Evolutionary conservation across 441 rosid genomes (phyloP), one percentile per base, ranked within the genome.

Genomic region (Oxalis stricta): DNA sequence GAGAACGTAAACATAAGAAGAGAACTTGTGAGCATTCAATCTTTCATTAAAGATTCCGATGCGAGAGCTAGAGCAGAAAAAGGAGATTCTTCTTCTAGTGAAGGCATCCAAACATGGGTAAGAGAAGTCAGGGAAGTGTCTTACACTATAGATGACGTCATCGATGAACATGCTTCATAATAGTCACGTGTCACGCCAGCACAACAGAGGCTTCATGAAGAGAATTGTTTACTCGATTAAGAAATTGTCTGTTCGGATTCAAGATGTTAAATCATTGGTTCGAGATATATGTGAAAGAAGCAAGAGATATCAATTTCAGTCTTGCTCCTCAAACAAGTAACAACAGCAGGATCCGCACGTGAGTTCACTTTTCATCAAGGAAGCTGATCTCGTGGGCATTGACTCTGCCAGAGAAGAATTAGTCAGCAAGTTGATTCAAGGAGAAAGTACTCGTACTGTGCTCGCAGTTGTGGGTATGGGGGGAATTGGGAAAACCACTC

Each of bases 91-190:
- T n/a, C n/a, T n/a, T n/a, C n/a, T n/a, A 18, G 10, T n/a, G 6
- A 16, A 5, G 22, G 32, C 10, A 15, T 17, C 20, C 18, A 12
- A 29, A 20, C 31, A 12, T 34, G 39, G 52, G 65, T 54, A 18
- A 44, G 24, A 41, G 56, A 49, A 16, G 20, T 44, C 14, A 38
- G 60, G 34, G 48, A 44, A 18, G 29, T 29, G 10, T 52, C 53
- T 3, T 50, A 32, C 28, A 26, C 33, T 1, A 54, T 54, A 3
- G 60, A 60, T 38, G 66, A 60, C 35, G 46, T 42, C 14, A 29
- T 55, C 4, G 46, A 45, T 14, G 46, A 55, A 41, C 56, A 41
- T 44, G 26, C 47, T 54, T 13, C 30, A 6, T n/a, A n/a, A n/a
- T n/a, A n/a, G n/a, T n/a, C n/a, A n/a, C 4, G 13, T 38, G 17